Evolutionary conservation across 371 early-diverging fungal species (phyloP), one percentile per base, ranked within the genome.

Genomic region (Chytridium lagenaria): DNA sequence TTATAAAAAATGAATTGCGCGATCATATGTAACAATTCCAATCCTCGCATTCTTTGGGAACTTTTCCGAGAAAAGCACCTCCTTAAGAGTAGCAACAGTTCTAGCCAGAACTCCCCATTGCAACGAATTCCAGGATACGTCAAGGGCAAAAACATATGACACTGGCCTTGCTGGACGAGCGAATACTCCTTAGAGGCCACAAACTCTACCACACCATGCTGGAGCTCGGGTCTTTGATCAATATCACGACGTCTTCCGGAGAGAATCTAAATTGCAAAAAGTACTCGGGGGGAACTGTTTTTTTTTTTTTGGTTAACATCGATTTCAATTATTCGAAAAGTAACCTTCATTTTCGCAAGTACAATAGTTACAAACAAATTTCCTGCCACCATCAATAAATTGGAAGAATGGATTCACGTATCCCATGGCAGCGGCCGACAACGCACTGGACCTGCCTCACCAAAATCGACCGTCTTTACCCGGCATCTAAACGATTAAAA

Each of bases 1-100:
- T 94, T 95, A 85, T 97, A 98, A 77, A 98, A n/a, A 98, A 78
- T 96, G 95, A n/a, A 96, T 87, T n/a, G 88, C 83, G 65, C 87
- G 86, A 83, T 98, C 99, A 77, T 90, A 96, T 0, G 98, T 97
- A 72, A 98, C 77, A 50, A 98, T 88, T 37, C 92, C 98, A 40
- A 98, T 86, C 66, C 84, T 89, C 26, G 89, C 83, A 22, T 88
- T 91, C 31, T 68, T 40, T n/a, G 84, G 83, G 40, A 84, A 52
- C 72, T 83, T 85, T 44, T 85, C 87, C 7, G 75, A 38, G 84
- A 92, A 97, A 16, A 98, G 74, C 2, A 90, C 82, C 1, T 86
- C 78, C 67, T 85, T 85, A 39, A 98, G 78, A 0, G 92, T 85
- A 15, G 88, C 80, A 7, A 92, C 91, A 40, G 89, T 83, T 37